Conservation (phyloP, 345 rosid genomes). For the Brassica napus region DNA sequence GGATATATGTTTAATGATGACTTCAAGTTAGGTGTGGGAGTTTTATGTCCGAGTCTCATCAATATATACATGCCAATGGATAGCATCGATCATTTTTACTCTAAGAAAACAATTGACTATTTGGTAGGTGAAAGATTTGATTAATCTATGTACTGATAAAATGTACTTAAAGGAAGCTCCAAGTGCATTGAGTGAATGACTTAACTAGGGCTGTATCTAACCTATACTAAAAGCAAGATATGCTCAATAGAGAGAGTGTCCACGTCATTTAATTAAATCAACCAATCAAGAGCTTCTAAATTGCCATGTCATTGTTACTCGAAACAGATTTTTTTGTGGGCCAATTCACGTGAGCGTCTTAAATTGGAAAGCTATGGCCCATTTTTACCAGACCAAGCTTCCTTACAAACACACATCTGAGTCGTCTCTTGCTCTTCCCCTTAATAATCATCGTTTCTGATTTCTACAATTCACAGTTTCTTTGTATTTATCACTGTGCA, state of each 20-base stretch:
- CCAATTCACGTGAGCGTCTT: no score
- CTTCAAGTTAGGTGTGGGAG: conserved; percentile 33
- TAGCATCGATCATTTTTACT: neutral
- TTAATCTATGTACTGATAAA: conserved; percentile 3
- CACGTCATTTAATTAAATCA: no score
- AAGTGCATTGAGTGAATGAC: conserved; percentile 10
- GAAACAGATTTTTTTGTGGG: no score
- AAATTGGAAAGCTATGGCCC: no score
- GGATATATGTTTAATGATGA: neutral
- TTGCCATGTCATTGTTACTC: no score
- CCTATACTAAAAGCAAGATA: no score
- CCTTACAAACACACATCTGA: neutral
- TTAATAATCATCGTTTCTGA: neutral
- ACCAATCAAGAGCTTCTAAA: no score
- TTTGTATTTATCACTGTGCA: neutral
- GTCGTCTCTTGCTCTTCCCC: neutral
- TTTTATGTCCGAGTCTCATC: conserved; percentile 15
- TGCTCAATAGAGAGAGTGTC: no score
- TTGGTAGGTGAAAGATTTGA: conserved; percentile 28
- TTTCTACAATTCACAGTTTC: neutral
- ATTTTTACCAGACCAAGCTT: neutral
- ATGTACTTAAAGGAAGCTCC: conserved; percentile 34
- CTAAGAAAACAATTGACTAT: conserved; percentile 29
- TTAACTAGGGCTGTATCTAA: neutral
- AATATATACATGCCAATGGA: conserved; percentile 27